A percentile compares a stretch with the other conserved stretches of the same genome.
These are phyloP conservation scores for Metroxylon sagu DNA, from an alignment of 176 grass and related monocot genomes.

Conservation along the genomic window DNA sequence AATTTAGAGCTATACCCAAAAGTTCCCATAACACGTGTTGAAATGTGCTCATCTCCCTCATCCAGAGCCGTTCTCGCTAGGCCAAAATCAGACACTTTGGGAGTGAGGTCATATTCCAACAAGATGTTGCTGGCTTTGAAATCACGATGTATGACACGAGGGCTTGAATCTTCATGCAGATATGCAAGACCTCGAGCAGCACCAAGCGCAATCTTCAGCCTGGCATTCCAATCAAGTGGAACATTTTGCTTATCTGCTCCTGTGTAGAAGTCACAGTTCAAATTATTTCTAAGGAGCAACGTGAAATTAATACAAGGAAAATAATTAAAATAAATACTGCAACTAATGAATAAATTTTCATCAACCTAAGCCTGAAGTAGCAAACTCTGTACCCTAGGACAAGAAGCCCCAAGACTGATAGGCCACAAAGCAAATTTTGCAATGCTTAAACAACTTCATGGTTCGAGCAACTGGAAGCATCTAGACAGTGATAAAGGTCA, in stretches of 20 bases:
- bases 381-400: too few species aligned
- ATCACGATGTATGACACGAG: constrained; percentile 97
- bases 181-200: constrained; percentile 83
- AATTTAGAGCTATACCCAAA: constrained; percentile 57
- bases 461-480: too few species aligned
- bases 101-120: constrained; percentile 77
- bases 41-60: constrained; percentile 84
- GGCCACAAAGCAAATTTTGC: too few species aligned
- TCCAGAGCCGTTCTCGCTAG: constrained; percentile 66
- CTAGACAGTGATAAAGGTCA: too few species aligned
- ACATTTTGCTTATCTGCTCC: constrained; percentile 51
- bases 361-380: too few species aligned
- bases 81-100: constrained; percentile 96
- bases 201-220: constrained; percentile 90
- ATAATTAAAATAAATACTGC: too few species aligned
- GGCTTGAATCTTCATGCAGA: constrained; percentile 96
- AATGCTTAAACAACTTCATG: too few species aligned
- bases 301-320: too few species aligned
- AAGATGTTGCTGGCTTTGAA: constrained; percentile 99
- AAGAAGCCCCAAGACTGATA: too few species aligned
- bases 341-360: too few species aligned
- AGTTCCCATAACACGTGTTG: constrained; percentile 96
- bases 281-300: too few species aligned
- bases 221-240: constrained; percentile 68
- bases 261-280: constrained; percentile 23